Conservation (phyloP, 2,329 filamentous ascomycete genomes). For the Xylariaceae sp. region DNA sequence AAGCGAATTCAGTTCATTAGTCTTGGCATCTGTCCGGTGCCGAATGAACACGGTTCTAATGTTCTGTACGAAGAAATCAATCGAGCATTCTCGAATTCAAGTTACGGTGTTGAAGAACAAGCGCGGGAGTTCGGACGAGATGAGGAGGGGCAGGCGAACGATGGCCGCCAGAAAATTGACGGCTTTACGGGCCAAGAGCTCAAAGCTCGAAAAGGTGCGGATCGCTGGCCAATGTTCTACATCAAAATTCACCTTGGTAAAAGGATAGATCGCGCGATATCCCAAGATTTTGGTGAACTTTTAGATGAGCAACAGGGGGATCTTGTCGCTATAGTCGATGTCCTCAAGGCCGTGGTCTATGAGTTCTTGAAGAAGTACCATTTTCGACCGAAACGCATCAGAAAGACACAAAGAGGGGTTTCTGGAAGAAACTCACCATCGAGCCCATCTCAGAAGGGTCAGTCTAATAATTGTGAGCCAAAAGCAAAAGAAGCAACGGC, state of each 20-base stretch:
- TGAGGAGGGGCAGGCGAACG: slow-evolving; percentile 18
- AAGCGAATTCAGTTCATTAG: slow-evolving; percentile 77
- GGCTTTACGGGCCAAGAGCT: slow-evolving; percentile 47
- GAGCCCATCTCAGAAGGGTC: background rate
- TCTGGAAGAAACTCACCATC: background rate
- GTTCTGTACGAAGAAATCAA: slow-evolving; percentile 76
- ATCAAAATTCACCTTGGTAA: slow-evolving; percentile 54
- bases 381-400: slow-evolving; percentile 50
- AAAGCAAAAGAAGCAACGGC: slow-evolving; percentile 3
- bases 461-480: slow-evolving; percentile 15
- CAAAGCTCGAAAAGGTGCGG: slow-evolving; percentile 59
- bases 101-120: slow-evolving; percentile 62
- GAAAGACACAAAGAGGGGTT: background rate
- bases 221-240: slow-evolving; percentile 86
- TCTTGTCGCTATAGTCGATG: slow-evolving; percentile 53
- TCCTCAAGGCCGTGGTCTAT: slow-evolving; percentile 63
- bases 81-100: slow-evolving; percentile 66
- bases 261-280: slow-evolving; percentile 7
- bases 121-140: slow-evolving; percentile 35
- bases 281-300: slow-evolving; percentile 35
- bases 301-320: slow-evolving; percentile 43
- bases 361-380: slow-evolving; percentile 72
- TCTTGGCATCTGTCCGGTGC: slow-evolving; percentile 64
- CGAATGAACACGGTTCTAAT: slow-evolving; percentile 51
- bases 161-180: slow-evolving; percentile 37